Conservation (phyloP, 352 stramenopile genomes). For the Globisporangium recalcitrans region DNA sequence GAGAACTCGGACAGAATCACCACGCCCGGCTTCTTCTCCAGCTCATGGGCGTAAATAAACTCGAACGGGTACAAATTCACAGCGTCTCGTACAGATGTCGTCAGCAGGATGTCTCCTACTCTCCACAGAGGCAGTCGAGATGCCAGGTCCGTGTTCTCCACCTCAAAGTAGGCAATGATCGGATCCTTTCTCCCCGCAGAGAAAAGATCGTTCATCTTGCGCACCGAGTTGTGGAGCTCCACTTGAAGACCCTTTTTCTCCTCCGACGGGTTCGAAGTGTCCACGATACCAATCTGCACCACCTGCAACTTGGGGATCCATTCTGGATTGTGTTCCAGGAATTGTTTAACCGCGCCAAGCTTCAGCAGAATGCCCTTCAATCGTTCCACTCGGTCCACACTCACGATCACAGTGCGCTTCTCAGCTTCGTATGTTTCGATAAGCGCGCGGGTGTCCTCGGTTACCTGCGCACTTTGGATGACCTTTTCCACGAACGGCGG, state of each 20-base stretch:
- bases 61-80: conserved; percentile 86
- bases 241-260: conserved; percentile 58
- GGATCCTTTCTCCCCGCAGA: conserved; percentile 33
- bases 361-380: conserved; percentile 98
- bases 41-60: conserved; percentile 80
- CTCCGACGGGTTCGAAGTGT: conserved; percentile 65
- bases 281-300: conserved; percentile 75
- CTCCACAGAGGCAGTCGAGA: conserved; percentile 69
- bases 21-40: conserved; percentile 76
- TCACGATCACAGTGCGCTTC: conserved; percentile 85
- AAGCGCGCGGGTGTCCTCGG: conserved; percentile 38
- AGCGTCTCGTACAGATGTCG: conserved; percentile 71
- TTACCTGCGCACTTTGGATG: conserved; percentile 45
- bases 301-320: conserved; percentile 84
- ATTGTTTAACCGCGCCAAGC: conserved; percentile 93
- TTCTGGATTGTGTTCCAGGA: conserved; percentile 83
- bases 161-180: conserved; percentile 62
- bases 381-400: conserved; percentile 93
- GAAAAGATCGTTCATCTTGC: conserved; percentile 72
- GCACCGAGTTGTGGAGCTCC: conserved; percentile 55
- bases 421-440: conserved; percentile 46
- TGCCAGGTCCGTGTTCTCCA: conserved; percentile 80
- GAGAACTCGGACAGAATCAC: conserved; percentile 98
- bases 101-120: conserved; percentile 66
- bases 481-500: conserved; percentile 78